Base-by-base conservation (phyloP, 441 rosid genomes). In the Eruca vesicaria region DNA sequence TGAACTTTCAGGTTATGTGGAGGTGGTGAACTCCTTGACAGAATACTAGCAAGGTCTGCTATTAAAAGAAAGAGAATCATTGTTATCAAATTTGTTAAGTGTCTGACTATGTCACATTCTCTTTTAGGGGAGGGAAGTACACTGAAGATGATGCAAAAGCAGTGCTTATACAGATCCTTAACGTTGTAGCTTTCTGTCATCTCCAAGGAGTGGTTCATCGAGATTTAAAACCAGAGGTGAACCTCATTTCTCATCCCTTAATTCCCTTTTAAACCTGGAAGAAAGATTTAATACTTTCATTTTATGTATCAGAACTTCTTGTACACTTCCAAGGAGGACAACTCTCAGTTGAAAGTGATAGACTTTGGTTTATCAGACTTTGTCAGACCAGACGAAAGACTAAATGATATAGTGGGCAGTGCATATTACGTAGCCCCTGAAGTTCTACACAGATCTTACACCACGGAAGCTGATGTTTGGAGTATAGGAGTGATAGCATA, bases 11-110 rank as follows among this genome's bases (percentile, higher is more conserved):
- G 99, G 92, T 85, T 96, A 76, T 96, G 99, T 80, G 97, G 87
- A 85, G 99, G 99, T 79, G 99, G 99, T 71, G 99, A 93, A 81
- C 98, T 96, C 14, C 85, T 96, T 38, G 99, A 96, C 82, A 91
- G 91, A 84, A 96, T 96, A 83, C 92, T 96, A 52, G 83, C 97
- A 64, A 91, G 98, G 98, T 96, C 43, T 35, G 75, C 14, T 68
- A 16, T n/a, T 16, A 31, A 32, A 57, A 67, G 16, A 58, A 52
- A 48, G 29, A 65, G 10, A 3, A 4, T 50, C 68, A 32, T 36
- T 72, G 29, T 41, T 36, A 2, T 68, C 3, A 61, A 14, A 28
- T n/a, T 56, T 21, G 6, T 28, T 66, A 70, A 20, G 33, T 60
- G 66, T 68, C 85, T 84, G 76, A 80, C 75, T 43, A 56, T 71